Conservation (phyloP, 768 basidiomycete genomes). For the Auriscalpium microsporum region DNA sequence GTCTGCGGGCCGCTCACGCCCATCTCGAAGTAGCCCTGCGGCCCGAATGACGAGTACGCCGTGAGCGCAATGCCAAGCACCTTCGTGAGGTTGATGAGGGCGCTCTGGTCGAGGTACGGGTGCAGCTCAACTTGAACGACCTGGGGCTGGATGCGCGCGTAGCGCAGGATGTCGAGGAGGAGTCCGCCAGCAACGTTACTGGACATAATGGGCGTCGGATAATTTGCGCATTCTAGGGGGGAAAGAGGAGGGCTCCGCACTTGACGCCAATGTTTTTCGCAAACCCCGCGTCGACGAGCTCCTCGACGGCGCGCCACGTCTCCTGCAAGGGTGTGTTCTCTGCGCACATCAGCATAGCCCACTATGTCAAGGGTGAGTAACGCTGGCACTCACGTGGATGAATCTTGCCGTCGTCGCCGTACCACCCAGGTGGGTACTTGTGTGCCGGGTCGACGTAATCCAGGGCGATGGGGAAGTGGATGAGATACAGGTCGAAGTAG, state of each 20-base stretch:
- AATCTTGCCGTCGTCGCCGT: constrained; percentile 58
- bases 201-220: background rate
- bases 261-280: constrained; percentile 76
- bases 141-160: constrained; percentile 56
- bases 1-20: constrained; percentile 44
- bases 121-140: constrained; percentile 56
- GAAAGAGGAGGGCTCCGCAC: constrained; percentile 23
- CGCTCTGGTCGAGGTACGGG: constrained; percentile 45
- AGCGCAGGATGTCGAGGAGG: constrained; percentile 68
- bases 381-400: constrained; percentile 39
- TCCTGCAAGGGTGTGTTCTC: constrained; percentile 66
- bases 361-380: no score
- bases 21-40: constrained; percentile 56
- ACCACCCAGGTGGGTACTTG: constrained; percentile 82
- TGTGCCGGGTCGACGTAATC: constrained; percentile 69
- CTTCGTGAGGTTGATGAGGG: constrained; percentile 35
- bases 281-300: constrained; percentile 59
- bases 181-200: constrained; percentile 72
- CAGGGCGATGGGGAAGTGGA: constrained; percentile 83
- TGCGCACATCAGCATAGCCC: constrained; percentile 15
- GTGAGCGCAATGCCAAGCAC: constrained; percentile 40
- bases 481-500: constrained; percentile 72
- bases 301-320: constrained; percentile 82
- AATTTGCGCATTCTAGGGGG: background rate
- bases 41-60: constrained; percentile 51